Evolutionary conservation across 495 filamentous ascomycete species (phyloP), one percentile per base, ranked within the genome.

Genomic region (Jackrogersella minutella): DNA sequence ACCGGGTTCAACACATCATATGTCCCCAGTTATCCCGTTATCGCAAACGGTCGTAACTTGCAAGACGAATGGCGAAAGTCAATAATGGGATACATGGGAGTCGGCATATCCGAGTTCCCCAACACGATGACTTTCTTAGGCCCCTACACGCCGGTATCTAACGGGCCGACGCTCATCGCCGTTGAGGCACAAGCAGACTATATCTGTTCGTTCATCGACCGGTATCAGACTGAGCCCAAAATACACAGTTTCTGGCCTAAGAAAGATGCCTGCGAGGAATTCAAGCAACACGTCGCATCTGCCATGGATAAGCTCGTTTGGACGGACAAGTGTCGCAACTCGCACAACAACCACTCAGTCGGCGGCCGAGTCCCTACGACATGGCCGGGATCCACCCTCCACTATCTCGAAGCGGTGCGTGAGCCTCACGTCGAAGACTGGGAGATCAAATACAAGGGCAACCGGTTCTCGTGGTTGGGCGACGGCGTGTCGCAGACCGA

Each of bases 341-440:
- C 81, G 76, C 82, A 82, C 56, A 85, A 84, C 64, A 74, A 77
- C 9, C 76, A 75, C 17, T 68, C 46, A 13, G 66, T 74, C 1
- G 73, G 79, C 39, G 80, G 81, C 3, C 72, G 76, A 8, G 75
- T 83, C 13, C 80, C 78, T 17, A 79, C 77, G 5, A 69, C 78
- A 4, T 84, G 79, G 64, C 75, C 79, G 1, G 82, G 82, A 0
- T 80, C 73, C 22, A 71, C 74, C 5, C 68, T 82, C 8, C 81
- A 84, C 59, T 87, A 81, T 67, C 80, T 85, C 49, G 81, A 88
- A 46, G 76, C 79, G 2, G 50, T 87, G 34, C 73, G 77, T 37
- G 67, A 77, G 34, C 74, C 80, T 1, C 76, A 84, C 1, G 73
- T 66, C 30, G 83, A 87, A 49, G 84, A 86, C 64, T 87, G 77